phyloP scores from a whole-genome alignment of 805 yeast genomes.

The Maudiozyma barnettii region DNA sequence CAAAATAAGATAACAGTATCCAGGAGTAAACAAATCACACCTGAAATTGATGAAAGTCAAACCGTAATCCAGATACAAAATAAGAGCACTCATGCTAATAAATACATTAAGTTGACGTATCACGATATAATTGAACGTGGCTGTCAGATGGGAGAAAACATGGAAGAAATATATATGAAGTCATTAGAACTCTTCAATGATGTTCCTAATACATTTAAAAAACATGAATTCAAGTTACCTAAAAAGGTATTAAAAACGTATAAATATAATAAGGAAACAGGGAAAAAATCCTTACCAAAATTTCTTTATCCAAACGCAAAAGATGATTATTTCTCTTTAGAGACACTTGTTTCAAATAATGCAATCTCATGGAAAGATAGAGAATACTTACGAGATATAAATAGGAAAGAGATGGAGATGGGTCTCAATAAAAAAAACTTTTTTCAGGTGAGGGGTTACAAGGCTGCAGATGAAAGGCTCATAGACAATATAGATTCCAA shows the following conservation, averaged over 20 bases:
- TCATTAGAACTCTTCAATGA: constrained; percentile 25
- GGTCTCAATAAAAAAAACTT: constrained; percentile 15
- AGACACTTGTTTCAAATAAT: constrained; percentile 13
- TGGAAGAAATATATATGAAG: constrained; percentile 25
- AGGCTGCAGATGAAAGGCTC: neutral
- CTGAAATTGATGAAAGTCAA: neutral
- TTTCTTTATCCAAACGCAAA: neutral
- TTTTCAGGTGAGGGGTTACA: constrained; percentile 11
- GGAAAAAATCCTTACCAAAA: neutral
- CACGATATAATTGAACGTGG: constrained; percentile 23
- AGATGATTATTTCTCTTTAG: constrained; percentile 11
- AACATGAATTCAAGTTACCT: constrained; percentile 18
- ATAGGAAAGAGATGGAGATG: constrained; percentile 7
- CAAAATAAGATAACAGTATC: constrained; percentile 12
- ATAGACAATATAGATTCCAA: neutral
- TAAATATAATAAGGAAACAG: constrained; percentile 5
- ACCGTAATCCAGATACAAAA: neutral
- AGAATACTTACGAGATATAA: constrained; percentile 5
- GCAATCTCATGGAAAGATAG: constrained; percentile 13
- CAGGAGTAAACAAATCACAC: neutral
- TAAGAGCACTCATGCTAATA: constrained; percentile 7
- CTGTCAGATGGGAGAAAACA: constrained; percentile 26
- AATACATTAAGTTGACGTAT: constrained; percentile 13
- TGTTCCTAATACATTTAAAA: constrained; percentile 19
- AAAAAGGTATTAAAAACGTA: constrained; percentile 18